Base-by-base conservation (phyloP, 2,329 filamentous ascomycete species). In the Pyricularia grisea region DNA sequence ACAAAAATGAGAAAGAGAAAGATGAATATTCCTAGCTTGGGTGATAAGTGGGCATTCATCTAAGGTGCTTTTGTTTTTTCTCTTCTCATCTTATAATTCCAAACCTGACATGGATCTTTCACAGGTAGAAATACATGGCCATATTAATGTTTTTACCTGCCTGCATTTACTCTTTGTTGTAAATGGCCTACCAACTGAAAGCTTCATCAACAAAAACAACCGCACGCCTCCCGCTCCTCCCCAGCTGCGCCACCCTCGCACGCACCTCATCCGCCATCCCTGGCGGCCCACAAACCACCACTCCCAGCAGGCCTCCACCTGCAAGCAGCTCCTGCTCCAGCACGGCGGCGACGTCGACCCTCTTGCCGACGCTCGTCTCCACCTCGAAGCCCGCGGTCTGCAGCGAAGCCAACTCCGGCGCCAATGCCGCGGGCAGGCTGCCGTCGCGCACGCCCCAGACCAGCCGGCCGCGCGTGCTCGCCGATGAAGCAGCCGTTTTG, bases 191-290 rank as follows among this genome's bases (percentile, higher is more conserved):
- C 72, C 72, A 73, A 3, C 67, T 64, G 64, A 73, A 73, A 0
- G 70, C 72, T 25, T 73, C 72, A n/a, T 73, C 72, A 2, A 73
- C 68, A 36, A 73, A 65, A 20, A 77, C 72, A 63, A 74, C 71
- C 28, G 73, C 71, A 25, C 73, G 72, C 3, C 68, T 68, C 28
- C 72, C 50, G 69, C 71, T n/a, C 68, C 42, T 70, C 65, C 55
- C 50, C 33, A 78, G 68, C 61, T 68, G 71, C 11, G 73, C 72
- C n/a, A 76, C 72, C 42, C 71, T 69, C 17, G 72, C 69, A 0
- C 75, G 70, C 1, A 75, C 73, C 25, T 77, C 71, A 67, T 77
- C 75, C 2, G 77, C 74, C 75, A 78, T 77, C 1, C 71, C 70
- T 0, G 73, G 69, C 9, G 76, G 74, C 7, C 77, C 77, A 61